phyloP scores from a whole-genome alignment of 495 filamentous ascomycete genomes.

The Annulohypoxylon bovei region DNA sequence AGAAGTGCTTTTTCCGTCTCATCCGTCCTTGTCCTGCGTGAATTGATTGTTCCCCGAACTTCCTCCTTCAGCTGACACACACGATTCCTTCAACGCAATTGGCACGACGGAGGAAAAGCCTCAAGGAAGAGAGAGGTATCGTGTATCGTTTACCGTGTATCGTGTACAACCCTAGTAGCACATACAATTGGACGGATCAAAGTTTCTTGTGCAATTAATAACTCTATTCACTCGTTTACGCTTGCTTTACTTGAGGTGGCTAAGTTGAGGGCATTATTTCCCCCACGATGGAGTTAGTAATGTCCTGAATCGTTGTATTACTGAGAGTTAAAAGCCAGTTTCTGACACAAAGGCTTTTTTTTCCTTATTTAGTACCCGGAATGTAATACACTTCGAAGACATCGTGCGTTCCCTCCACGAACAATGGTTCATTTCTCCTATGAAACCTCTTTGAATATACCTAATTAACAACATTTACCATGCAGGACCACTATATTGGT shows the following conservation, averaged over 20 bases:
- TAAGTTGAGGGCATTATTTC: constrained; percentile 26
- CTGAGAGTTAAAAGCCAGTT: constrained; percentile 19
- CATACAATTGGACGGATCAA: constrained; percentile 29
- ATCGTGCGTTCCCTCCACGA: constrained; percentile 29
- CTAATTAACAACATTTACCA: constrained; percentile 38
- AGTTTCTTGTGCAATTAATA: constrained; percentile 33
- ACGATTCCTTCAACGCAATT: constrained; percentile 6
- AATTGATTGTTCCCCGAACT: constrained; percentile 24
- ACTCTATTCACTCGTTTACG: constrained; percentile 38
- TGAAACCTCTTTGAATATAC: background rate
- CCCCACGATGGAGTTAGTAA: constrained; percentile 44
- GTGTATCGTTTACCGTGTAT: background rate
- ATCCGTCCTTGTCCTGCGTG: constrained; percentile 18
- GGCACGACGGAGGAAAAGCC: constrained; percentile 20
- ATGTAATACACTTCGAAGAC: constrained; percentile 40
- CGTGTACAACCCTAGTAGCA: constrained; percentile 16
- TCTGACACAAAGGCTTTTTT: constrained; percentile 28
- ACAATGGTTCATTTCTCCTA: background rate
- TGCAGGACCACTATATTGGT: constrained; percentile 76
- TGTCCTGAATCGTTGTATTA: constrained; percentile 26
- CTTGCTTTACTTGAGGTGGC: constrained; percentile 9
- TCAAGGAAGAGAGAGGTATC: constrained; percentile 1
- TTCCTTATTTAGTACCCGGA: constrained; percentile 37
- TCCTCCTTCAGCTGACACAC: constrained; percentile 4
- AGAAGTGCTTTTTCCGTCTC: constrained; percentile 4